Evolutionary conservation across 2,329 filamentous ascomycete genomes (phyloP), one percentile per base, ranked within the genome.

Genomic region (Microdochium paspali): DNA sequence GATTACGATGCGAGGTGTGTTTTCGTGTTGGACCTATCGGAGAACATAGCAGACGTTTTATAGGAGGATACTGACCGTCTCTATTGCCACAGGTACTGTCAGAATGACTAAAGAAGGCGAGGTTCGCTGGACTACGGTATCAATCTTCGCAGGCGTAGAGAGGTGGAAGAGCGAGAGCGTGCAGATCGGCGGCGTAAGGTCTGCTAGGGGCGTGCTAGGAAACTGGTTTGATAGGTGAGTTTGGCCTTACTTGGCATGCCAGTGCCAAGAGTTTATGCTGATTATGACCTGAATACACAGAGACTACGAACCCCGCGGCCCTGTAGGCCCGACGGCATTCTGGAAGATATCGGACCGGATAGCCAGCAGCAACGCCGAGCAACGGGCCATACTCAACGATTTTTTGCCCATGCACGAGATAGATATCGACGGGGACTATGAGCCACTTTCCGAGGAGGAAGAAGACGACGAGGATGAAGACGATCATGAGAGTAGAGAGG

Each of bases 101-200:
- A 70, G 82, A 10, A 65, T 84, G 53, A 90, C 85, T 0, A 71
- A 72, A 10, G 74, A 87, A 52, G 84, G 85, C 10, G 84, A 89
- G 52, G 80, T 90, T 4, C 70, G 83, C 40, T 90, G 87, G 87
- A 87, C 82, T 2, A 83, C 79, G 0, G 78, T 79, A 46, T 85
- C 80, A 1, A 72, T 88, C 12, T 71, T 73, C 52, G 66, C 74
- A 54, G 81, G 83, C 44, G 73, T 86, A 53, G 80, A 85, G 57
- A 70, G 84, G 21, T 90, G 86, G 87, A 75, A 79, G n/a, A 85
- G 81, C 57, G 87, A 91, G 65, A 79, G 84, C 9, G 71, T 90
- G 5, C 87, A 91, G 62, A 64, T 90, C 4, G 86, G 86, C 10
- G 87, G 86, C 0, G 56, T 80, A 1, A 66, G 69, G 44, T 83